Conservation (phyloP, 345 rosid species). For the Arabidopsis arenosa region DNA sequence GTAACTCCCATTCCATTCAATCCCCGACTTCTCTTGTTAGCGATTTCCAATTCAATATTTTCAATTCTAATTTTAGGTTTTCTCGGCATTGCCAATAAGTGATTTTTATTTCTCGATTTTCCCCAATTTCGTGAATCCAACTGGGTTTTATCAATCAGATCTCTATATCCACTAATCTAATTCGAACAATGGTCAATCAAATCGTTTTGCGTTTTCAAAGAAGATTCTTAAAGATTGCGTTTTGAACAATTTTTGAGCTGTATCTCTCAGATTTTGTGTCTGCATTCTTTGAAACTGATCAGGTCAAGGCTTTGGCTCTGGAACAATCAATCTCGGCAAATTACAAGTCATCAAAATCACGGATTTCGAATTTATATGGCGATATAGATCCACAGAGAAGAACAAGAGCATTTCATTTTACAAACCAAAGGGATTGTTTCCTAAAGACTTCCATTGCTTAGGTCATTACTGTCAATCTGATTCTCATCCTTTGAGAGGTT, state of each 20-base stretch:
- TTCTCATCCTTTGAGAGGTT: slow-evolving; percentile 65
- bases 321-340: slow-evolving; percentile 72
- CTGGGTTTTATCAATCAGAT: background rate
- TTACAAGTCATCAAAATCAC: slow-evolving; percentile 61
- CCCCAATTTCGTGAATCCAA: background rate
- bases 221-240: background rate
- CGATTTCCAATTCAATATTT: background rate
- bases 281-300: slow-evolving; percentile 18
- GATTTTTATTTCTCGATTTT: background rate
- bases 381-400: slow-evolving; percentile 48
- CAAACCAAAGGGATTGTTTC: slow-evolving; percentile 61
- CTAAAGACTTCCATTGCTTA: slow-evolving; percentile 69
- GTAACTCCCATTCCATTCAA: slow-evolving; percentile 42
- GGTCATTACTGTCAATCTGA: slow-evolving; percentile 81
- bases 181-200: background rate
- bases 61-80: slow-evolving; percentile 36
- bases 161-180: slow-evolving; percentile 2
- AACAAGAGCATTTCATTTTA: slow-evolving; percentile 63
- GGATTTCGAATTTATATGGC: slow-evolving; percentile 70
- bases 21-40: background rate
- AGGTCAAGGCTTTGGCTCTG: slow-evolving; percentile 77
- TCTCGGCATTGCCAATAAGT: background rate
- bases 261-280: background rate
- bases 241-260: background rate
- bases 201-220: background rate